Conservation (phyloP, 371 early-diverging fungal genomes). For the Batkoa obscura region DNA sequence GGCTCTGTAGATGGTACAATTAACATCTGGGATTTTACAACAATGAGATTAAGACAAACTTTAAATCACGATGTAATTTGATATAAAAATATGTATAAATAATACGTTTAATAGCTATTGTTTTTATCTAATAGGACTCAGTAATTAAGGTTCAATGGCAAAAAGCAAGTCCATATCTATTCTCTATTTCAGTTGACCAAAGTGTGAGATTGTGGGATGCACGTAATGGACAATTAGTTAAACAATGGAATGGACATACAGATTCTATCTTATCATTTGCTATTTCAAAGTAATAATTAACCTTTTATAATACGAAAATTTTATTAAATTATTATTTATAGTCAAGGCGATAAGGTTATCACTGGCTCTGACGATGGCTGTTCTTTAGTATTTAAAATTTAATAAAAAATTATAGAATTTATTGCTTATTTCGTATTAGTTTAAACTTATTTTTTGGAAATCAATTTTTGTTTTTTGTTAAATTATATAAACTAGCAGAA, state of each 20-base stretch:
- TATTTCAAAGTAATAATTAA: constrained; percentile 23
- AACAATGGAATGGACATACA: constrained; percentile 67
- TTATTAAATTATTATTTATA: constrained; percentile 6
- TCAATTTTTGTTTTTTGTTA: too few relatives aligned
- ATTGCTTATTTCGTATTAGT: too few relatives aligned
- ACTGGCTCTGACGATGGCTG: constrained; percentile 66
- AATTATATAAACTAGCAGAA: too few relatives aligned
- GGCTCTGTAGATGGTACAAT: constrained; percentile 77
- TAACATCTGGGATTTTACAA: constrained; percentile 69
- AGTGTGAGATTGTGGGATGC: constrained; percentile 74
- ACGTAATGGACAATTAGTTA: constrained; percentile 46
- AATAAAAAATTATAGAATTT: too few relatives aligned
- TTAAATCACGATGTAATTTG: constrained; percentile 25
- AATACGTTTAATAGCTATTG: too few relatives aligned
- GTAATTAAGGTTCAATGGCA: too few relatives aligned
- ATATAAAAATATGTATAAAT: too few relatives aligned
- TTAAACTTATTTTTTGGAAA: too few relatives aligned
- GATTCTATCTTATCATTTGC: constrained; percentile 71
- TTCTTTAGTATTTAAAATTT: constrained; percentile 35
- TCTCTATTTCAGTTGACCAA: constrained; percentile 52
- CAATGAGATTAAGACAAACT: constrained; percentile 48
- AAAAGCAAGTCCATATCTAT: constrained; percentile 41
- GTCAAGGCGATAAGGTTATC: constrained; percentile 51
- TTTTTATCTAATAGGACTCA: not conserved
- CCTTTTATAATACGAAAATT: not conserved